Base-by-base conservation (phyloP, 192 early-diverging fungal species). In the Phycomyces nitens region DNA sequence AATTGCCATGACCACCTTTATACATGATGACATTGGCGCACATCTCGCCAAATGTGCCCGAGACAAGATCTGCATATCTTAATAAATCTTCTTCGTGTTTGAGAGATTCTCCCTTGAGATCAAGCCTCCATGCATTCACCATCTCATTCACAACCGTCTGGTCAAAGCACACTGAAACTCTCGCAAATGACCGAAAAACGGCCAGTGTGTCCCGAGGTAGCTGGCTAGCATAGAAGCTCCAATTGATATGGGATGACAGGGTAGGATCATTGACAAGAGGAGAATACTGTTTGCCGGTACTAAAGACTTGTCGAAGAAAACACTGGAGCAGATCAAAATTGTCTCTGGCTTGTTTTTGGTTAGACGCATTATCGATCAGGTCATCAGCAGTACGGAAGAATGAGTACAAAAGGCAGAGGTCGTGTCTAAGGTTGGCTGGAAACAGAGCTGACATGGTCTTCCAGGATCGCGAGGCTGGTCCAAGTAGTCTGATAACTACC, bases 11-110 rank as follows among this genome's bases (percentile, higher is more conserved):
- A 22, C 70, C 70, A 0, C 57, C 60, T 41, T 65, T 64, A 39
- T 65, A 60, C 70, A 65, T 71, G 15, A 71, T 71, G 38, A 71
- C 70, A 42, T 57, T 39, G 5, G 62, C 55, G 20, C 70, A 71
- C 11, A 71, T 41, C 22, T 71, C 70, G 23, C 70, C 70, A 50
- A 71, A 63, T 14, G 44, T 71, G 29, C 62, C 56, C 21, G 70
- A 63, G 18, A 71, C 56, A 10, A 59, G 43, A 11, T 47, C 62
- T 23, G 56, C 56, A 51, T 71, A 71, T 1, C 21, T 21, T 20
- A 71, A 63, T 22, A 71, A 53, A 21, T 71, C 70, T 26, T 64
- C 41, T 41, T 71, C 42, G 14, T 23, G 60, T 24, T 61, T 18
- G 21, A 71, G 26, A 5, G 64, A 38, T 11, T 16, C 26, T 18